Evolutionary conservation across 768 basidiomycete genomes (phyloP).

Genomic region (Melanogaster broomeanus): DNA sequence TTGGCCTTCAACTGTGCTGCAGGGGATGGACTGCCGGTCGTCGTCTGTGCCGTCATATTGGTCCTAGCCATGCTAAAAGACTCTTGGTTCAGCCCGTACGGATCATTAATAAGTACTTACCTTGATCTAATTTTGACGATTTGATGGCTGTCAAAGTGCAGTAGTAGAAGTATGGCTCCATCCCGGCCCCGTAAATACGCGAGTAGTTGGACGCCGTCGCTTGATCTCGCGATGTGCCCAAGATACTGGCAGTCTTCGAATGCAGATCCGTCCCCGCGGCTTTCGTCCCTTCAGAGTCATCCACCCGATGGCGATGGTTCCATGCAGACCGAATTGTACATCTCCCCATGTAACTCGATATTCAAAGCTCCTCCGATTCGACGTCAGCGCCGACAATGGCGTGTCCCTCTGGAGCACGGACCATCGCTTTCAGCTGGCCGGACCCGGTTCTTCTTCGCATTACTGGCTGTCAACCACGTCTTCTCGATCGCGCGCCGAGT

Average conservation of each 20-base stretch:
- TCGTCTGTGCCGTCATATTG: no score
- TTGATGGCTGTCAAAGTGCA: no score
- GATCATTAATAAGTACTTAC: no score
- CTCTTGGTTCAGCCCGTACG: no score
- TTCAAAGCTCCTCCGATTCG: constrained; percentile 99
- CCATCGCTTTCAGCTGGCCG: constrained; percentile 99
- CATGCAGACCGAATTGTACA: constrained; percentile 95
- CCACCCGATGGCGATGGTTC: constrained; percentile 97
- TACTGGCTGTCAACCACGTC: constrained; percentile 98
- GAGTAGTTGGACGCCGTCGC: constrained; percentile 99
- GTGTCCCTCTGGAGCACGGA: constrained; percentile 90
- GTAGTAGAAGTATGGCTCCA: constrained; percentile 81
- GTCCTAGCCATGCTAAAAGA: no score
- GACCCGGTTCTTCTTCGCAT: constrained; percentile 97
- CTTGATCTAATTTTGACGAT: no score
- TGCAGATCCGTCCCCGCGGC: constrained; percentile 93
- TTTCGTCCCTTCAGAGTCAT: constrained; percentile 99
- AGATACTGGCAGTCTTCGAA: constrained; percentile 91
- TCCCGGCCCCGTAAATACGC: constrained; percentile 97
- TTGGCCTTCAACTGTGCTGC: no score
- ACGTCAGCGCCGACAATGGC: constrained; percentile 97
- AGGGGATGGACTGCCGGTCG: no score
- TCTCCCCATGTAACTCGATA: constrained; percentile 98
- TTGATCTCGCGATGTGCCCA: constrained; percentile 90
- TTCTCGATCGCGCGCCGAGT: constrained; percentile 97